phyloP scores from a whole-genome alignment of 1,139 yeast species.

The Blastobotrys ciferrii region DNA sequence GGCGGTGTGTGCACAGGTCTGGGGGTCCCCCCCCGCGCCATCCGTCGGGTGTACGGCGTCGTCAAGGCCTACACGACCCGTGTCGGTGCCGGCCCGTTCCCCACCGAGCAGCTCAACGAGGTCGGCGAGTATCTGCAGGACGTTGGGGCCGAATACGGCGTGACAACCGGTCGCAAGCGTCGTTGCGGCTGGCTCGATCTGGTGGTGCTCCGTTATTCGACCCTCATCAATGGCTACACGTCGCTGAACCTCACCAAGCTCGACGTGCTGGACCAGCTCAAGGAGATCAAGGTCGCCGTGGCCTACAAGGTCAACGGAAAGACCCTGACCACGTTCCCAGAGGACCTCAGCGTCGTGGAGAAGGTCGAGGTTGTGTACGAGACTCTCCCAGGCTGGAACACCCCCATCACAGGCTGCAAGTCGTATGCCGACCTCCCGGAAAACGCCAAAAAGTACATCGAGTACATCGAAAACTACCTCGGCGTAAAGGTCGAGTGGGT shows the following conservation, averaged over 20 bases:
- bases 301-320: slow-evolving; percentile 78
- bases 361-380: slow-evolving; percentile 88
- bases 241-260: slow-evolving; percentile 90
- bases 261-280: slow-evolving; percentile 87
- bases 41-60: slow-evolving; percentile 85
- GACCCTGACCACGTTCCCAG: slow-evolving; percentile 80
- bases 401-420: slow-evolving; percentile 71
- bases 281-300: slow-evolving; percentile 83
- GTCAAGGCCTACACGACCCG: slow-evolving; percentile 98
- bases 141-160: slow-evolving; percentile 96
- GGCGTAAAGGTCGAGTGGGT: slow-evolving; percentile 92
- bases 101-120: slow-evolving; percentile 90
- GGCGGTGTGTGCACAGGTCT: slow-evolving; percentile 98
- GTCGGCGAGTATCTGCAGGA: slow-evolving; percentile 84
- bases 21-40: slow-evolving; percentile 85
- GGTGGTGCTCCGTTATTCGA: slow-evolving; percentile 89
- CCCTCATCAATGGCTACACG: slow-evolving; percentile 91
- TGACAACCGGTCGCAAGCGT: slow-evolving; percentile 98
- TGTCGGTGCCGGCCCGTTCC: slow-evolving; percentile 99
- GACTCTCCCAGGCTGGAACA: slow-evolving; percentile 92
- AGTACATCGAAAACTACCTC: slow-evolving; percentile 79
- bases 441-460: slow-evolving; percentile 80
- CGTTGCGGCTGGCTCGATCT: slow-evolving; percentile 99
- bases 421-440: slow-evolving; percentile 77
- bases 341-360: slow-evolving; percentile 75